Evolutionary conservation across 2,329 filamentous ascomycete species (phyloP), one percentile per base, ranked within the genome.

Genomic region (Didymella sp.): DNA sequence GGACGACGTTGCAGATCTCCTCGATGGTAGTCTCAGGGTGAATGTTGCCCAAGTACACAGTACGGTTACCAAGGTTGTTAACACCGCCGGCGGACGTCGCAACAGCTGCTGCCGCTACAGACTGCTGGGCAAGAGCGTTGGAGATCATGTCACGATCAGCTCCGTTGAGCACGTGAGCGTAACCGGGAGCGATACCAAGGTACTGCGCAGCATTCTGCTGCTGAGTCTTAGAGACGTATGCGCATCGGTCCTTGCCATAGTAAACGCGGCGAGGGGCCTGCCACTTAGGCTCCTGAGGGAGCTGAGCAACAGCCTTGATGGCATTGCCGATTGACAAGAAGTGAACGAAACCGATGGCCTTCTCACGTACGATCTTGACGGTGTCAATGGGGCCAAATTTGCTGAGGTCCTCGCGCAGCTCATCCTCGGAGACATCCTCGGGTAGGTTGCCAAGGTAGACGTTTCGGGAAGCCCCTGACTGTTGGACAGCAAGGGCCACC

Each of bases 141-240:
- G 94, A 97, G 73, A 99, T 98, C 68, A 99, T 84, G 72, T 99
- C 95, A 47, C 94, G 91, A 76, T 99, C 95, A 50, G 94, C 94
- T 46, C 92, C 93, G 68, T 96, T 98, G 64, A 99, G 84, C 77
- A 97, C 94, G 76, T 98, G 93, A 19, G 95, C 93, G 72, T 98
- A 97, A 25, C 94, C 94, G 33, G 95, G 95, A 19, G 95, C 92
- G 70, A 99, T 99, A 52, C 95, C 95, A 22, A 99, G 85, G 76
- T 98, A 99, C 78, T 99, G 95, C 30, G 95, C 95, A 7, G 95
- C 95, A 71, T 99, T 99, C 79, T 99, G 95, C 81, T 99, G 95
- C 79, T 99, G 95, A 0, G 95, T 99, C 85, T 99, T 99, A 58
- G 95, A 99, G 49, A 99, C 94, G 71, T 99, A 99, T 17, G 95